These are phyloP conservation scores for Candida caryicola DNA, from an alignment of 805 yeast genomes.

Conservation along the genomic window DNA sequence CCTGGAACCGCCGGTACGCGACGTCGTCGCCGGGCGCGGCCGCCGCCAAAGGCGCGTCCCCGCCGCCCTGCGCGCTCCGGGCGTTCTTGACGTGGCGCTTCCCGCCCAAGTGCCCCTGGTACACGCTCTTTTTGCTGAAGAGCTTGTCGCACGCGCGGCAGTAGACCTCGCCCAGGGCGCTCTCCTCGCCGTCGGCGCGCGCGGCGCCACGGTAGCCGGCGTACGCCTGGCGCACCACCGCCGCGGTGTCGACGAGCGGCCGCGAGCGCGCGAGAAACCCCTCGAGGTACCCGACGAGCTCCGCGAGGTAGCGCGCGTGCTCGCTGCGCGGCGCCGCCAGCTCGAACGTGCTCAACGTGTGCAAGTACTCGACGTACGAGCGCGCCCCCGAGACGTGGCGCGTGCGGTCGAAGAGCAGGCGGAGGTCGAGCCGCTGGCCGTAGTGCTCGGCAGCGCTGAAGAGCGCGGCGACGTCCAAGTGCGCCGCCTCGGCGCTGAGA, in stretches of 20 bases:
- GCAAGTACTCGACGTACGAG: conserved; percentile 52
- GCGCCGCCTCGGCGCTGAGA: conserved; percentile 50
- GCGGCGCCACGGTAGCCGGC: background rate
- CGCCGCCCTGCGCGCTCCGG: conserved; percentile 5
- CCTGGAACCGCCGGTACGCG: conserved; percentile 2
- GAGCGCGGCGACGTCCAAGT: conserved; percentile 44
- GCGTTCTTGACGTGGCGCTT: conserved; percentile 66
- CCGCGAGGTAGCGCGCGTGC: conserved; percentile 45
- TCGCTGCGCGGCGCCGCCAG: conserved; percentile 19
- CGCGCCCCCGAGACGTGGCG: conserved; percentile 37
- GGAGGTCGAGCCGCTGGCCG: conserved; percentile 65
- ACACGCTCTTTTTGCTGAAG: conserved; percentile 66
- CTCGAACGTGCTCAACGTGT: conserved; percentile 39
- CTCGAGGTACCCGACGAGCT: conserved; percentile 49
- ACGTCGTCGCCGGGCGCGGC: background rate
- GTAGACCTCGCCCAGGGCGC: conserved; percentile 34
- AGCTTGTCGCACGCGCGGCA: conserved; percentile 64
- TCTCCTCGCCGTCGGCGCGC: conserved; percentile 6
- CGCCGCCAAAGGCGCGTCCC: too few relatives aligned
- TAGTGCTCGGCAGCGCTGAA: conserved; percentile 61
- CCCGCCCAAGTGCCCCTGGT: conserved; percentile 64
- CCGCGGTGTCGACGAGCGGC: conserved; percentile 11
- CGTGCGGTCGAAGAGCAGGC: conserved; percentile 51
- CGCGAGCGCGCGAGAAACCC: conserved; percentile 43
- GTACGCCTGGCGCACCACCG: conserved; percentile 5